These are phyloP conservation scores for Neurospora pannonica DNA, from an alignment of 495 filamentous ascomycete species.

Conservation along the genomic window DNA sequence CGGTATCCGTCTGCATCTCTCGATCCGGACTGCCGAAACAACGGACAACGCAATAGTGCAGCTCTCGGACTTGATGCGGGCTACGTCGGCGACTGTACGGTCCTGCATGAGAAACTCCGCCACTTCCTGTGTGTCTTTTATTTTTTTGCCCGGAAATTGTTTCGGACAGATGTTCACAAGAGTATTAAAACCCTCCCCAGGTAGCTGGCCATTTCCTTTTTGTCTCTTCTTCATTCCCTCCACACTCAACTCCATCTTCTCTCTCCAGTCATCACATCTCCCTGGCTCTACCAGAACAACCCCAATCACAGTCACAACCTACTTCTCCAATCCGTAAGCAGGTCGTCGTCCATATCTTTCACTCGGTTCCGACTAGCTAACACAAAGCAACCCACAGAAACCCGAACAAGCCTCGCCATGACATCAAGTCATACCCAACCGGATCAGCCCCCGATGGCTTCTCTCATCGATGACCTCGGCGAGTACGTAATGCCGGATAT, in stretches of 20 bases:
- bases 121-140: neutral
- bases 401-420: neutral
- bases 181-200: neutral
- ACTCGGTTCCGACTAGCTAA: neutral
- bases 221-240: neutral
- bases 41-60: neutral
- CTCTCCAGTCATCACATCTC: neutral
- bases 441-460: neutral
- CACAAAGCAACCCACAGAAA: neutral
- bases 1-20: neutral
- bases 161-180: neutral
- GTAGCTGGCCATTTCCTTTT: neutral
- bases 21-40: neutral
- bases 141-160: neutral
- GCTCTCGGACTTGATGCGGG: neutral
- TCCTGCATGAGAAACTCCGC: neutral
- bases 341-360: neutral
- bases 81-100: neutral
- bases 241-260: neutral
- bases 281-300: neutral
- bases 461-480: neutral
- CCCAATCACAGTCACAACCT: neutral
- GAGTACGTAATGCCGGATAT: neutral
- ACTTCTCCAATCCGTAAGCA: neutral
- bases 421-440: neutral